Evolutionary conservation across 2,329 filamentous ascomycete genomes (phyloP), one percentile per base, ranked within the genome.

Genomic region (Hysterium pulicare): DNA sequence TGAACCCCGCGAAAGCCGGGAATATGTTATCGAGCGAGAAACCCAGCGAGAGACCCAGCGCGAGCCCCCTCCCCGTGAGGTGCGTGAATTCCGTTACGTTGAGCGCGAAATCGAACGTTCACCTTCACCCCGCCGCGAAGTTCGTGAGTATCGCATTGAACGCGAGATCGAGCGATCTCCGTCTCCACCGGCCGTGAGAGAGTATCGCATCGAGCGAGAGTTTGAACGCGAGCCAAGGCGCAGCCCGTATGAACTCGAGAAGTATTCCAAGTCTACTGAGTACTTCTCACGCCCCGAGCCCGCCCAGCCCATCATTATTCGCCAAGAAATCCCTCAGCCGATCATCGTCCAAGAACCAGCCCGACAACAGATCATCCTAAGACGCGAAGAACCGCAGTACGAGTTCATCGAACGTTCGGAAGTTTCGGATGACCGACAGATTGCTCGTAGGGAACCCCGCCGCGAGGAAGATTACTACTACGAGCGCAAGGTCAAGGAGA

Each of bases 381-480:
- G 66, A 15, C 73, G 73, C 34, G 70, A 75, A 37, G 78, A 82
- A 53, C 74, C 76, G 20, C 74, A 78, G 31, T 83, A 79, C 49
- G 78, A 82, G 45, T 67, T 82, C 41, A 70, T 82, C 45, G 78
- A 80, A 51, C 78, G 77, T 28, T 70, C 78, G 19, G 78, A 82
- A 48, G 64, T 73, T 19, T 55, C 57, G 22, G 75, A 79, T 33
- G 72, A 77, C 43, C 66, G 70, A 30, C 67, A 67, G 45, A 51
- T 76, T 33, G 67, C 70, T 38, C 69, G 69, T 35, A 67, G 62
- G 22, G 66, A 69, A 50, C 69, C 68, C 13, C 69, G 64, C 42
- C 55, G 74, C 43, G 78, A 82, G 28, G 75, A 81, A 40, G 78
- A 80, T 45, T 82, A 82, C 57, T 82, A 81, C 55, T 82, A 82